Percentiles rank a stretch among this genome's conserved stretches.
Conservation (phyloP, 2,329 filamentous ascomycete species). For the Coniochaeta sp. region DNA sequence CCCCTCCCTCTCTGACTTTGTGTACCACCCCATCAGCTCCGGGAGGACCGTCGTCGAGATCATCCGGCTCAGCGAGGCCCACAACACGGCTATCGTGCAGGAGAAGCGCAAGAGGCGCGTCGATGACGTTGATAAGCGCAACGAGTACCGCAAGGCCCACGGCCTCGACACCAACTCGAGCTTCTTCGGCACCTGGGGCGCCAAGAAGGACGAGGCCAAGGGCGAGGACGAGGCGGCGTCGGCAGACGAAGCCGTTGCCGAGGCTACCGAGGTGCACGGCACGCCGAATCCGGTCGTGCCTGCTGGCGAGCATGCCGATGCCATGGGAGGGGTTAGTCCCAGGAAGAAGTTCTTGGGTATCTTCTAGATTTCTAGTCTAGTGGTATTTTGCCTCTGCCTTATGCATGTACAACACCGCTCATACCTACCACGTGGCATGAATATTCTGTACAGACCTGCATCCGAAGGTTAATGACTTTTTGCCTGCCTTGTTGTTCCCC, state of each 20-base stretch:
- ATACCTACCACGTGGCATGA: neutral
- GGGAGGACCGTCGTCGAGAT: slow-evolving; percentile 61
- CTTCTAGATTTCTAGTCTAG: slow-evolving; percentile 43
- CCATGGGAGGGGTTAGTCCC: slow-evolving; percentile 6
- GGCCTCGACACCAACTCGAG: slow-evolving; percentile 60
- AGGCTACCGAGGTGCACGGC: slow-evolving; percentile 7
- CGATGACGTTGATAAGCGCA: slow-evolving; percentile 83
- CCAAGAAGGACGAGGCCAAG: slow-evolving; percentile 18
- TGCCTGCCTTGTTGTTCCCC: neutral
- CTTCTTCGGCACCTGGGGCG: slow-evolving; percentile 27
- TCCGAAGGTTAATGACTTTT: slow-evolving; percentile 3
- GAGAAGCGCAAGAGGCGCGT: slow-evolving; percentile 67
- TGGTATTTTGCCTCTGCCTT: neutral
- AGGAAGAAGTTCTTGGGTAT: slow-evolving; percentile 81
- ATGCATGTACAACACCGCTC: neutral
- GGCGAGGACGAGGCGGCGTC: slow-evolving; percentile 36
- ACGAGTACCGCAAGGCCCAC: slow-evolving; percentile 78
- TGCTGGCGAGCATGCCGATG: slow-evolving; percentile 2
- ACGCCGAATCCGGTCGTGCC: neutral
- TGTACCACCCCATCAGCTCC: slow-evolving; percentile 63
- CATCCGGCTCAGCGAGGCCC: slow-evolving; percentile 67
- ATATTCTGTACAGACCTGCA: neutral
- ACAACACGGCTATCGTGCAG: slow-evolving; percentile 59
- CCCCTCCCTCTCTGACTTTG: slow-evolving; percentile 61
- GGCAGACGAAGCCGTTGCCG: slow-evolving; percentile 23